These are phyloP conservation scores for Cicer chorassanicum DNA, from an alignment of 306 rosid genomes.

Conservation along the genomic window DNA sequence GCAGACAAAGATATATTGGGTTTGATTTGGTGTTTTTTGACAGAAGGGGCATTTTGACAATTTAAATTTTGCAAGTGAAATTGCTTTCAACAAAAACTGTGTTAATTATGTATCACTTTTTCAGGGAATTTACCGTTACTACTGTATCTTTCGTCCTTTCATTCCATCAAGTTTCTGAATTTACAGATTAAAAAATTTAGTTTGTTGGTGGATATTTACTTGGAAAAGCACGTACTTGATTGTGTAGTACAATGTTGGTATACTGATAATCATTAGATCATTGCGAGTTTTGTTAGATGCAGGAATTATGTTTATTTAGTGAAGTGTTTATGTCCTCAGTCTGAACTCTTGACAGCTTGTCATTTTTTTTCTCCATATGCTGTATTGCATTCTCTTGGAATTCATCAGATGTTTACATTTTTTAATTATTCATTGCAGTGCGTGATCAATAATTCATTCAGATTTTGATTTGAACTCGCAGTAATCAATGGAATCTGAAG, in stretches of 20 bases:
- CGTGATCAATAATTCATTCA: constrained; percentile 13
- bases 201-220: background rate
- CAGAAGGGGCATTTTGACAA: constrained; percentile 19
- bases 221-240: constrained; percentile 3
- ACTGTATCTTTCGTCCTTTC: constrained; percentile 8
- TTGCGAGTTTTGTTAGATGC: constrained; percentile 5
- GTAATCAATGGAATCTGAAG: constrained; percentile 67
- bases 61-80: constrained; percentile 17
- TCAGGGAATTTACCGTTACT: background rate
- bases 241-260: background rate
- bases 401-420: constrained; percentile 29
- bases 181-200: background rate
- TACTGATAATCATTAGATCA: constrained; percentile 23
- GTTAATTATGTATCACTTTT: background rate
- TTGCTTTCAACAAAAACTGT: background rate
- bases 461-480: constrained; percentile 21
- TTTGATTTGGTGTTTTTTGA: constrained; percentile 8
- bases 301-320: constrained; percentile 1
- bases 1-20: constrained; percentile 13
- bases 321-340: constrained; percentile 21
- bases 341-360: constrained; percentile 26
- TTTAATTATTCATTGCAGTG: constrained; percentile 32
- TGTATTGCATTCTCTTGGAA: constrained; percentile 29
- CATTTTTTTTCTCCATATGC: constrained; percentile 19
- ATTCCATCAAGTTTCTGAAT: background rate